A percentile compares a stretch with the other conserved stretches of the same genome.
phyloP scores from a whole-genome alignment of 2,329 filamentous ascomycete genomes.

The Xylariaceae sp. region DNA sequence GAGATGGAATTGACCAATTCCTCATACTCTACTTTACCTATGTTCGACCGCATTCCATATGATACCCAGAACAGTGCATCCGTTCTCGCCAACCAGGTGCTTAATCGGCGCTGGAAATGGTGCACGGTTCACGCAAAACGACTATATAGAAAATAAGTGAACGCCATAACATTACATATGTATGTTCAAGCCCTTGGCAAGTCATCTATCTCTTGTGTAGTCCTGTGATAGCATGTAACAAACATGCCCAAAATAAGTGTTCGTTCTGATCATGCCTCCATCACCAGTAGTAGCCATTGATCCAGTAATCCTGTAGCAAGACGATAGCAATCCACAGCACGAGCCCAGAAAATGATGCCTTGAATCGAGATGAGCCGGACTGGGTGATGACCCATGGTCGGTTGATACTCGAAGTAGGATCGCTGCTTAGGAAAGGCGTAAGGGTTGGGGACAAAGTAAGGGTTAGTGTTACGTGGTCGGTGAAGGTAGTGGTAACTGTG shows the following conservation, averaged over 20 bases:
- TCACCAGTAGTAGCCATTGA: slow-evolving; percentile 33
- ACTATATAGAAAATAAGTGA: slow-evolving; percentile 29
- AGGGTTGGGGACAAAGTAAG: slow-evolving; percentile 25
- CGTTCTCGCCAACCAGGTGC: neutral
- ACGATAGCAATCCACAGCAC: slow-evolving; percentile 35
- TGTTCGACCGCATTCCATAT: slow-evolving; percentile 27
- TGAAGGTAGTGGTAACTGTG: slow-evolving; percentile 34
- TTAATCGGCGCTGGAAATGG: slow-evolving; percentile 25
- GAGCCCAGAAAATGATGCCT: slow-evolving; percentile 34
- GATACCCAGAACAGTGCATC: slow-evolving; percentile 30
- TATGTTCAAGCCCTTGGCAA: slow-evolving; percentile 27
- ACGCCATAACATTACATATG: slow-evolving; percentile 31
- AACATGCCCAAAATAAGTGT: slow-evolving; percentile 19
- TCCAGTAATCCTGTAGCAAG: slow-evolving; percentile 37
- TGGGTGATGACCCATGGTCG: slow-evolving; percentile 36
- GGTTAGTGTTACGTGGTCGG: slow-evolving; percentile 29
- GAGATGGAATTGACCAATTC: slow-evolving; percentile 26
- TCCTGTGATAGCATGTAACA: slow-evolving; percentile 21
- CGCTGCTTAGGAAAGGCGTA: slow-evolving; percentile 27
- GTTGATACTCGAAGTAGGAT: slow-evolving; percentile 26
- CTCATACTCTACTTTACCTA: neutral
- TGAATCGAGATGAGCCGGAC: slow-evolving; percentile 23
- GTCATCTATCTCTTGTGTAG: slow-evolving; percentile 10
- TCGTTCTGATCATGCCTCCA: slow-evolving; percentile 20
- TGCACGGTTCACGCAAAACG: slow-evolving; percentile 24